Conservation (phyloP, 164 flowering plant genomes). For the Tetracentron sinense region DNA sequence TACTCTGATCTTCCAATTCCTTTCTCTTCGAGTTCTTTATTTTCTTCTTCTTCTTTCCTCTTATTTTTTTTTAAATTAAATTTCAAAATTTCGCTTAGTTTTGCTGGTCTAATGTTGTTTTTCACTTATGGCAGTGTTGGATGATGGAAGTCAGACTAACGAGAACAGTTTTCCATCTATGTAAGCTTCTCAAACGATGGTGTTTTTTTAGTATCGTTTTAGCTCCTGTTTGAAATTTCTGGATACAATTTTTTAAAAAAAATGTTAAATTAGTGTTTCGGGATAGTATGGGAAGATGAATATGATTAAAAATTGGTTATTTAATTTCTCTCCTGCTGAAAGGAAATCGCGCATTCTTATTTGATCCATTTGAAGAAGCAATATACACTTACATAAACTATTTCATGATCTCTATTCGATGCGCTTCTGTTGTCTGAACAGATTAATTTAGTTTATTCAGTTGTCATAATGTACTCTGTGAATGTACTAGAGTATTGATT, state of each 20-base stretch:
- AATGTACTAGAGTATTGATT: neutral
- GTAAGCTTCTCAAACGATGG: constrained; percentile 43
- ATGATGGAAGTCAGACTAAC: constrained; percentile 68
- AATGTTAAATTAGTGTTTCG: neutral
- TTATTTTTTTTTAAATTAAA: too few species aligned
- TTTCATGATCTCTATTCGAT: neutral
- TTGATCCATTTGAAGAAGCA: neutral
- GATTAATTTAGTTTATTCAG: neutral
- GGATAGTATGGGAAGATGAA: neutral
- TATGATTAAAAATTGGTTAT: neutral
- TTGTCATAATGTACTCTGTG: too few species aligned
- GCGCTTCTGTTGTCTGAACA: neutral
- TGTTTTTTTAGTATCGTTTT: too few species aligned
- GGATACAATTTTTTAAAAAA: too few species aligned
- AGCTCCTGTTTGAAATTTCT: too few species aligned
- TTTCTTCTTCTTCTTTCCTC: neutral
- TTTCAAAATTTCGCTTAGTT: neutral
- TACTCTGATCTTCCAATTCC: constrained; percentile 28
- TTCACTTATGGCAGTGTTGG: constrained; percentile 63
- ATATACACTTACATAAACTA: neutral
- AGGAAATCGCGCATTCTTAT: neutral
- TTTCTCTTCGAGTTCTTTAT: constrained; percentile 13
- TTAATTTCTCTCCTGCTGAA: neutral
- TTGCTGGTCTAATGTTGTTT: constrained; percentile 5
- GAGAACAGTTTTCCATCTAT: constrained; percentile 83